Percentiles rank a stretch among this genome's conserved stretches.
These are phyloP conservation scores for Petrea volubilis DNA, from an alignment of 257 asterid genomes.

Conservation along the genomic window DNA sequence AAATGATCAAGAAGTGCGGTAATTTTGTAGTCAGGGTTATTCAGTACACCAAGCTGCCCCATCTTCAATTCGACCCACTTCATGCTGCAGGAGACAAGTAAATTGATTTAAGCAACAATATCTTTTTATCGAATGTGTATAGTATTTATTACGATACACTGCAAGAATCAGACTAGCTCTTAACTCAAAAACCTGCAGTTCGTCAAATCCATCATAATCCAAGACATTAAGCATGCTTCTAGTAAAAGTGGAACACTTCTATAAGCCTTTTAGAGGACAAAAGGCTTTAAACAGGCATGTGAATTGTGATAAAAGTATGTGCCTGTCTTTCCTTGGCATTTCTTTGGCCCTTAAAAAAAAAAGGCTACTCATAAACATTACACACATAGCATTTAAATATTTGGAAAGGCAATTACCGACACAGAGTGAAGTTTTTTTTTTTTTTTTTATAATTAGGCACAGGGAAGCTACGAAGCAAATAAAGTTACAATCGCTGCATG, in stretches of 20 bases:
- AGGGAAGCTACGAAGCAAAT: no score
- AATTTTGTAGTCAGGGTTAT: conserved; percentile 78
- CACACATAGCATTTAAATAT: neutral
- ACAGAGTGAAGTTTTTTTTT: neutral
- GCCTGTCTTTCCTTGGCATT: neutral
- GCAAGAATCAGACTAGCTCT: neutral
- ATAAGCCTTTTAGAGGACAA: neutral
- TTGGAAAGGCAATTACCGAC: neutral
- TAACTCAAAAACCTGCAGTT: neutral
- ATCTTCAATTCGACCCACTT: conserved; percentile 93
- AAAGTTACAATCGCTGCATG: neutral
- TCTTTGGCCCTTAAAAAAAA: neutral
- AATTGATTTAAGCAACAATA: conserved; percentile 14
- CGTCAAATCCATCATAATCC: neutral
- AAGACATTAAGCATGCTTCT: neutral
- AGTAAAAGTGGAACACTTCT: neutral
- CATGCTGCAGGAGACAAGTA: conserved; percentile 61
- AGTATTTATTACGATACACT: neutral
- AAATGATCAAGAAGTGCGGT: conserved; percentile 85
- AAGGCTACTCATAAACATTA: neutral
- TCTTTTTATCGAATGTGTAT: neutral
- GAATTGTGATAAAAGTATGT: neutral
- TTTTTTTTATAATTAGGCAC: no score
- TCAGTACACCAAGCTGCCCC: conserved; percentile 92
- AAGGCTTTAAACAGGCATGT: neutral